Evolutionary conservation across 2,329 filamentous ascomycete species (phyloP).

Genomic region (Pseudopyricularia javanii): DNA sequence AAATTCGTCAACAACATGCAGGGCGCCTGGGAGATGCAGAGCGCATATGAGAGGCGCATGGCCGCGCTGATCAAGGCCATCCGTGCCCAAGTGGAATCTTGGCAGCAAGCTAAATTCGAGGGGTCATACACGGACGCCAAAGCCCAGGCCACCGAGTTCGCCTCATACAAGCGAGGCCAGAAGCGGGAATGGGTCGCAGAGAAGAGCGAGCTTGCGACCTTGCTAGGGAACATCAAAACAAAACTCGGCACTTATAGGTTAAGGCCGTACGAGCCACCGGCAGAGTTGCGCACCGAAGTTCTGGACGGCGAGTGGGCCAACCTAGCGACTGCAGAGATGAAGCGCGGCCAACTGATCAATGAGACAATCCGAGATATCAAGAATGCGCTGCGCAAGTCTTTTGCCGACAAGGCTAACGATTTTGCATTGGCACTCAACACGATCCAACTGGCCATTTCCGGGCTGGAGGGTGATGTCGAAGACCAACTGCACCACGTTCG

Average conservation of each 20-base stretch:
- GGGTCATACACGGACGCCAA: conserved; percentile 92
- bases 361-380: conserved; percentile 99
- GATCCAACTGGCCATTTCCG: conserved; percentile 86
- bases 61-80: conserved; percentile 67
- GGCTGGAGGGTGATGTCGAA: conserved; percentile 93
- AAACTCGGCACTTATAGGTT: conserved; percentile 92
- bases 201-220: conserved; percentile 85
- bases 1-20: conserved; percentile 99
- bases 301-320: conserved; percentile 73
- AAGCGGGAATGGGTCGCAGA: conserved; percentile 96
- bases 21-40: conserved; percentile 99
- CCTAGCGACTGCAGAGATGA: conserved; percentile 74
- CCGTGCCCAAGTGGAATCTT: conserved; percentile 57
- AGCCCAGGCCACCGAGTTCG: conserved; percentile 68
- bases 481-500: conserved; percentile 85
- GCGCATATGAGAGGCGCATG: conserved; percentile 87
- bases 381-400: conserved; percentile 79
- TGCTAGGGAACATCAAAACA: conserved; percentile 97
- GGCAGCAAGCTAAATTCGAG: conserved; percentile 72
- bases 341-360: conserved; percentile 85
- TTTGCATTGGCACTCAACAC: conserved; percentile 93
- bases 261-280: conserved; percentile 79
- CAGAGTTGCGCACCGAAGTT: conserved; percentile 68
- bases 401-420: conserved; percentile 97
- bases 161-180: conserved; percentile 76